Base-by-base conservation (phyloP, 805 yeast species). In the Suhomyces xylopsoci region DNA sequence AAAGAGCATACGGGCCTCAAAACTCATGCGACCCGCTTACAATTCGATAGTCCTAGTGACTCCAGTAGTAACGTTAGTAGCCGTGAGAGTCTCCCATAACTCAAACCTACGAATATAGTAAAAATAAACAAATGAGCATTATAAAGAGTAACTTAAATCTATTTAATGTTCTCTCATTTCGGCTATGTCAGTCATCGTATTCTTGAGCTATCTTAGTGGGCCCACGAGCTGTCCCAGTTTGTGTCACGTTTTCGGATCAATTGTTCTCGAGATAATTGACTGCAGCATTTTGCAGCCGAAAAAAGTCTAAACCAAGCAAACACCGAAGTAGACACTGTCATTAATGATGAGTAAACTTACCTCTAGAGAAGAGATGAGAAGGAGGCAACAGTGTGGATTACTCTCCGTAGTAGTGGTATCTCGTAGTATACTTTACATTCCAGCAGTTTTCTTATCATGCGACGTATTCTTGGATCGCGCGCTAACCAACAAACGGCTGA, bases 31-130 rank as follows among this genome's bases (percentile, higher is more conserved):
- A 10, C 41, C 22, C 17, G 57, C 32, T 63, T 64, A 48, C 57
- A 60, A 49, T 55, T 55, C 19, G 70, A 66, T 28, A 28, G 14
- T 28, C 32, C 32, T 1, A 28, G 32, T 28, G n/a, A 28, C 9
- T 10, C 14, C 32, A 28, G 32, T 12, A 69, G 72, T 47, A 61
- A 59, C 9, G 51, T 50, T 34, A 67, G 61, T 52, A 64, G 71
- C 48, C 20, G 45, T 9, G 50, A 47, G 15, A 22, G 41, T 36
- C 41, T 36, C 20, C 14, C 20, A 36, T 36, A n/a, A 7, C 41
- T 8, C 10, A 8, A 36, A 20, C 17, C 12, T 36, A 15, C 17
- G 10, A 15, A 7, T 36, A 36, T 7, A 15, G 20, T 3, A 36
- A 15, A n/a, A 15, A 15, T 36, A n/a, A 36, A 15, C 19, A 15